These are phyloP conservation scores for Lactifluus echinatus DNA, from an alignment of 768 basidiomycete species.

Conservation along the genomic window DNA sequence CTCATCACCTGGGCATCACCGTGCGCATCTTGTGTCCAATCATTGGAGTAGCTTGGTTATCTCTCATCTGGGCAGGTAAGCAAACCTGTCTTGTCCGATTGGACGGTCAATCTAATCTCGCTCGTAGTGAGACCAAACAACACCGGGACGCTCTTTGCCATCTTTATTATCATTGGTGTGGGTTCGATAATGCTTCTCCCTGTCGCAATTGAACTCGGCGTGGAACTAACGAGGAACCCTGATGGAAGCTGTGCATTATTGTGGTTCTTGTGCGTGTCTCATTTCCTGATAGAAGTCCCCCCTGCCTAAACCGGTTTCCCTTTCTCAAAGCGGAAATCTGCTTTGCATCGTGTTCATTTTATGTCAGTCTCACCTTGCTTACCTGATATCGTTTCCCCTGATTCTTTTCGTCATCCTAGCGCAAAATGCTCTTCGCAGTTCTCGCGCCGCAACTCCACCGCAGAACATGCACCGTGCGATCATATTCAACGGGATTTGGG, in stretches of 20 bases:
- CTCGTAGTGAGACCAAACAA: conserved; percentile 53
- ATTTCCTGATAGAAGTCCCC: not conserved
- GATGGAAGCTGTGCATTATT: conserved; percentile 68
- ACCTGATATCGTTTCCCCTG: not conserved
- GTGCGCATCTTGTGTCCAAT: conserved; percentile 53
- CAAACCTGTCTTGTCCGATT: not conserved
- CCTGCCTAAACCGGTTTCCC: not conserved
- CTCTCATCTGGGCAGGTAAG: conserved; percentile 74
- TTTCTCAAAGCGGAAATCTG: conserved; percentile 5
- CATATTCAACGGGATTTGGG: conserved; percentile 54
- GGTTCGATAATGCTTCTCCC: conserved; percentile 64
- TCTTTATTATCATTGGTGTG: conserved; percentile 63
- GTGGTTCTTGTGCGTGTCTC: conserved; percentile 56
- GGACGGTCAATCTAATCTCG: not conserved
- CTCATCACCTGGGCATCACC: conserved; percentile 55
- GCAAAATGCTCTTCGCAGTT: conserved; percentile 59
- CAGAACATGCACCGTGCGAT: conserved; percentile 61
- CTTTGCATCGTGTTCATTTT: not conserved
- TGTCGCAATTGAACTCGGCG: conserved; percentile 66
- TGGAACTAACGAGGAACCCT: conserved; percentile 72
- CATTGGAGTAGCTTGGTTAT: conserved; percentile 56
- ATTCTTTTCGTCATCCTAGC: not conserved
- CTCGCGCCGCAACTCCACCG: conserved; percentile 53
- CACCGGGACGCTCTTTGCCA: conserved; percentile 47
- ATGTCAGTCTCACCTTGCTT: not conserved